Conservation (phyloP, 148 eudicot species). For the Rheum nobile region DNA sequence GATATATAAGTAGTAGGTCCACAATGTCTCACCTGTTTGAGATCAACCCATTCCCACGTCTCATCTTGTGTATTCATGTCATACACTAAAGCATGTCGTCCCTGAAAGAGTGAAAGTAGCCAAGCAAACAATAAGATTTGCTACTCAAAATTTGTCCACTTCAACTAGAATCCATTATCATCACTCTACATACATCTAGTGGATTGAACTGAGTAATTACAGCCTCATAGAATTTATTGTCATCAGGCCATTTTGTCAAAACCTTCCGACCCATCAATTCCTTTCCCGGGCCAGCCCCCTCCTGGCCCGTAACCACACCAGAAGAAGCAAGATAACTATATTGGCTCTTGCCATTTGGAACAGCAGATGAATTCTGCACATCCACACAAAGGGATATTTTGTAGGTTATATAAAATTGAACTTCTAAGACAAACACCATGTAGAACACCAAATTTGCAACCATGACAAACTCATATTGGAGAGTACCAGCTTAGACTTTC, state of each 20-base stretch:
- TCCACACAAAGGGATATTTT: background rate
- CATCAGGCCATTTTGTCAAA: constrained; percentile 89
- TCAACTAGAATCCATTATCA: constrained; percentile 8
- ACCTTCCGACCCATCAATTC: constrained; percentile 73
- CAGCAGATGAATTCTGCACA: constrained; percentile 21
- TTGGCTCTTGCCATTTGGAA: constrained; percentile 23
- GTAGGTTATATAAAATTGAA: background rate
- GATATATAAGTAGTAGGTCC: background rate
- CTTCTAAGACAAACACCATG: background rate
- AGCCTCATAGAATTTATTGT: constrained; percentile 87
- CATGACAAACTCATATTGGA: background rate
- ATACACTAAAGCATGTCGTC: constrained; percentile 79
- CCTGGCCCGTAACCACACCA: constrained; percentile 29
- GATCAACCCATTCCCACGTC: constrained; percentile 90
- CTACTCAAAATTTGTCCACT: background rate
- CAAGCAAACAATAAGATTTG: constrained; percentile 12
- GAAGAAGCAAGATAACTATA: constrained; percentile 29
- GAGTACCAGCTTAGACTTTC: constrained; percentile 35
- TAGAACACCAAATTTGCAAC: background rate
- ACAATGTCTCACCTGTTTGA: constrained; percentile 45
- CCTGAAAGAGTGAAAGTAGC: constrained; percentile 35
- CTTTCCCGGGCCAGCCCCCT: constrained; percentile 29
- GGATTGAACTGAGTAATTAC: constrained; percentile 61
- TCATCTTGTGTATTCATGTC: constrained; percentile 51
- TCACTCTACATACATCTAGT: constrained; percentile 42